These are phyloP conservation scores for Podila horticola DNA, from an alignment of 192 early-diverging fungal genomes.

Conservation along the genomic window DNA sequence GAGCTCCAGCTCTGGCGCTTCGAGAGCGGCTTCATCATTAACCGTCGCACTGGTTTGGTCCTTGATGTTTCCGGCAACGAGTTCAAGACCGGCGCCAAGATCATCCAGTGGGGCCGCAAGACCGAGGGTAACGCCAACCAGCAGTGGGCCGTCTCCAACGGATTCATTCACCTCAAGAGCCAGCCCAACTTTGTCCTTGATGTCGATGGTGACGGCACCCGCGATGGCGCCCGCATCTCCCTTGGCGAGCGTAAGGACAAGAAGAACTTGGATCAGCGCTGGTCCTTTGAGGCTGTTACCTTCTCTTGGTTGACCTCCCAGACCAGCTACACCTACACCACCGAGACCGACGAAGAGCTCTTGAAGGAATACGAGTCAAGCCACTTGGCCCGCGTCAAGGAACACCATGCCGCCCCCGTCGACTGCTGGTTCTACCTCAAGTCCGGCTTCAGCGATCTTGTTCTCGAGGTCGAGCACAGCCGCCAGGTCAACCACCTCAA, in stretches of 20 bases:
- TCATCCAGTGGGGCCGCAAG: constrained; percentile 45
- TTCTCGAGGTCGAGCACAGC: constrained; percentile 34
- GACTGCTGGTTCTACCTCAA: constrained; percentile 52
- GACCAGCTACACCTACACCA: constrained; percentile 3
- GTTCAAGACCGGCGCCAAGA: constrained; percentile 14
- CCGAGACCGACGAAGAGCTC: constrained; percentile 26
- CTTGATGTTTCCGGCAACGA: constrained; percentile 21
- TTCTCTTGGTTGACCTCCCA: constrained; percentile 34
- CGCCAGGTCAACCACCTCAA: constrained; percentile 37
- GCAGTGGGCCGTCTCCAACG: constrained; percentile 29
- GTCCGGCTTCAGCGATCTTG: constrained; percentile 43
- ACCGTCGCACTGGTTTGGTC: constrained; percentile 45
- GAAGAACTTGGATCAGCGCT: constrained; percentile 46
- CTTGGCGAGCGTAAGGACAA: constrained; percentile 48
- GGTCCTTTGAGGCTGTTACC: constrained; percentile 42
- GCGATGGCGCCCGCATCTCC: constrained; percentile 39
- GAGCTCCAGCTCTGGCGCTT: constrained; percentile 48
- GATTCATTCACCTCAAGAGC: constrained; percentile 44
- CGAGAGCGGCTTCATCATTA: constrained; percentile 48
- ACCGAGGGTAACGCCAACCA: constrained; percentile 35
- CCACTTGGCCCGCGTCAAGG: constrained; percentile 29
- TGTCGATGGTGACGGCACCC: constrained; percentile 47
- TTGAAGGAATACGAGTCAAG: constrained; percentile 38
- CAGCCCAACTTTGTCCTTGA: constrained; percentile 36
- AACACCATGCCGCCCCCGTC: constrained; percentile 13